Evolutionary conservation across 1,139 yeast genomes (phyloP).

Genomic region (Candida sp.): DNA sequence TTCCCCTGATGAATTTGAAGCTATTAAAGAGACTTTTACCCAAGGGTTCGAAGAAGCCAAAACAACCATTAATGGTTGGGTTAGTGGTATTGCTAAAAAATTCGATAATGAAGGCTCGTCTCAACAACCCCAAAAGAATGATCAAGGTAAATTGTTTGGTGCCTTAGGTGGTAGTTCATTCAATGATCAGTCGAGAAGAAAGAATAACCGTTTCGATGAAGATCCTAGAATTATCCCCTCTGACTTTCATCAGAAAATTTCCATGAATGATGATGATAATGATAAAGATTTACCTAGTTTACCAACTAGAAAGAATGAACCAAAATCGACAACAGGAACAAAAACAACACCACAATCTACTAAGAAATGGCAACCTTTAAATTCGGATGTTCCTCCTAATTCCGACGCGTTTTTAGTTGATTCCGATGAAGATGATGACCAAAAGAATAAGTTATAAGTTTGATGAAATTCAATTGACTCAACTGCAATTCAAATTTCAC

Average conservation of each 20-base stretch:
- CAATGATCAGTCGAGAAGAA: slow-evolving; percentile 22
- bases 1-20: slow-evolving; percentile 63
- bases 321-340: background rate
- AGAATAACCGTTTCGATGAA: slow-evolving; percentile 44
- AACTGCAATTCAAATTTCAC: too few species aligned
- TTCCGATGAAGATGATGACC: slow-evolving; percentile 72
- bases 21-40: slow-evolving; percentile 64
- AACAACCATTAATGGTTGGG: slow-evolving; percentile 77
- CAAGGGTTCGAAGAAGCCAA: slow-evolving; percentile 86
- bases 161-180: slow-evolving; percentile 47
- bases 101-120: slow-evolving; percentile 21
- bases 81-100: slow-evolving; percentile 65
- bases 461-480: too few species aligned
- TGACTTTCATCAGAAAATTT: slow-evolving; percentile 55
- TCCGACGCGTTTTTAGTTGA: slow-evolving; percentile 76
- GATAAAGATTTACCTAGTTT: slow-evolving; percentile 38
- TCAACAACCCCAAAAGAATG: slow-evolving; percentile 4
- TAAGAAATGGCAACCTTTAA: slow-evolving; percentile 62
- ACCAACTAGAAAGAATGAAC: slow-evolving; percentile 16
- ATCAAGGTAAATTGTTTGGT: slow-evolving; percentile 39
- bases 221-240: slow-evolving; percentile 51
- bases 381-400: slow-evolving; percentile 54
- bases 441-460: slow-evolving; percentile 2
- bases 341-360: slow-evolving; percentile 8
- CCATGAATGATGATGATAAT: slow-evolving; percentile 42